These are phyloP conservation scores for Fomitopsis serialis DNA, from an alignment of 768 basidiomycete species.

Conservation along the genomic window DNA sequence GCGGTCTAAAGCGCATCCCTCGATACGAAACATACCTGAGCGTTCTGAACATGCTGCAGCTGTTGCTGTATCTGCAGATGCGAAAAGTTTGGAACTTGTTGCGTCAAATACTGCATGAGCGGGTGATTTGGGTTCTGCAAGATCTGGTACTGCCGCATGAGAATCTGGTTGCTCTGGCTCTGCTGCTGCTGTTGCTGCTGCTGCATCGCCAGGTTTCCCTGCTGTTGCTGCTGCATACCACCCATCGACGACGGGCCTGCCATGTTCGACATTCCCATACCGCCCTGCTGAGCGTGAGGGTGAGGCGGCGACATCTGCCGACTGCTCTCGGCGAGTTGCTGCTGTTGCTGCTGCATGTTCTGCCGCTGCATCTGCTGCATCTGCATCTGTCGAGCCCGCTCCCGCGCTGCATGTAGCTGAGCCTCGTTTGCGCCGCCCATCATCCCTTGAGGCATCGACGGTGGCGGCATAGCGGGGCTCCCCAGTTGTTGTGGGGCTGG, in stretches of 20 bases:
- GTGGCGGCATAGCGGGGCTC: constrained; percentile 23
- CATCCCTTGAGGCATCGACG: constrained; percentile 27
- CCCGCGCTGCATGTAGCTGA: constrained; percentile 26
- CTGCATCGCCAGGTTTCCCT: constrained; percentile 10
- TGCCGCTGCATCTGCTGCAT: constrained; percentile 12
- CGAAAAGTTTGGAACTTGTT: constrained; percentile 48
- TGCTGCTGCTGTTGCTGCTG: neutral
- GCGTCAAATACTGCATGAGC: constrained; percentile 49
- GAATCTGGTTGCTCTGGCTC: constrained; percentile 23
- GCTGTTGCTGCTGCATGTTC: constrained; percentile 13
- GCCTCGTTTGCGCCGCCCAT: constrained; percentile 21
- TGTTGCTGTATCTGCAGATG: constrained; percentile 47
- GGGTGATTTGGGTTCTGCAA: constrained; percentile 53
- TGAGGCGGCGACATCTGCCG: constrained; percentile 18
- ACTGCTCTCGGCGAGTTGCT: constrained; percentile 12
- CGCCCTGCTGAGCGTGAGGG: constrained; percentile 2
- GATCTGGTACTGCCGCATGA: constrained; percentile 42
- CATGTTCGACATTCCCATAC: constrained; percentile 6
- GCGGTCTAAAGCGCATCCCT: neutral
- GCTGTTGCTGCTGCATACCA: constrained; percentile 5
- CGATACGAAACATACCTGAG: constrained; percentile 38
- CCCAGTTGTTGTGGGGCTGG: constrained; percentile 8
- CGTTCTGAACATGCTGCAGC: constrained; percentile 49
- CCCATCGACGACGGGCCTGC: constrained; percentile 11
- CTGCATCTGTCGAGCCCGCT: constrained; percentile 31